Conservation (phyloP, 2,329 filamentous ascomycete species). For the Colletotrichum incanum region DNA sequence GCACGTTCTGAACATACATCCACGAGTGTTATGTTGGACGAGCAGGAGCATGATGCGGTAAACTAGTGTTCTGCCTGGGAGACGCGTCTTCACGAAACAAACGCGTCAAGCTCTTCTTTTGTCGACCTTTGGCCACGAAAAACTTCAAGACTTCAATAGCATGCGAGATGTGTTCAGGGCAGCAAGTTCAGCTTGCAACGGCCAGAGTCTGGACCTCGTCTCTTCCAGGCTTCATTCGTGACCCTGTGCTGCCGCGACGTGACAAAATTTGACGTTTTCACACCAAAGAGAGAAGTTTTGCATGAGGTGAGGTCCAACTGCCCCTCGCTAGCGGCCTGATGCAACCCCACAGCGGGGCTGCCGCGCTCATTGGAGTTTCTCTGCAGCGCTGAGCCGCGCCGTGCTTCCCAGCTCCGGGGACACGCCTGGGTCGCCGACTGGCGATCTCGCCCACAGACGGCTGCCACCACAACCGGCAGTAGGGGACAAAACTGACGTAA, state of each 20-base stretch:
- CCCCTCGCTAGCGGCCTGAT: conserved; percentile 10
- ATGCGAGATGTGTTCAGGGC: background rate
- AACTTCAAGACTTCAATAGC: background rate
- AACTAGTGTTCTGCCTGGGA: conserved; percentile 1
- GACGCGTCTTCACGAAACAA: conserved; percentile 17
- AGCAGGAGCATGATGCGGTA: conserved; percentile 22
- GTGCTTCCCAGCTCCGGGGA: conserved; percentile 15
- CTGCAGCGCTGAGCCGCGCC: conserved; percentile 20
- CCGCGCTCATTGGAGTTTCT: conserved; percentile 28
- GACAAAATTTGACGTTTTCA: background rate
- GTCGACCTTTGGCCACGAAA: background rate
- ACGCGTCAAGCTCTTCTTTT: conserved; percentile 11
- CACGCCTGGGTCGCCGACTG: conserved; percentile 1
- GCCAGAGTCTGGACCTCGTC: background rate
- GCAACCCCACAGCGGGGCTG: conserved; percentile 40
- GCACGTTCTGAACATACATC: background rate
- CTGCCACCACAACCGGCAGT: conserved; percentile 12
- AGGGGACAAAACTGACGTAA: conserved; percentile 13
- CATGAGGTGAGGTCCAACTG: conserved; percentile 18
- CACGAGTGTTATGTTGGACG: conserved; percentile 11
- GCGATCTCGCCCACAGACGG: conserved; percentile 6
- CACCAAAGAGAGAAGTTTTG: conserved; percentile 28
- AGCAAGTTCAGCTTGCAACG: background rate
- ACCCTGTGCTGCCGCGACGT: background rate
- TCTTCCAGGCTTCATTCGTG: background rate